Conservation (phyloP, 805 yeast genomes). For the Grigorovia yakushimaensis region DNA sequence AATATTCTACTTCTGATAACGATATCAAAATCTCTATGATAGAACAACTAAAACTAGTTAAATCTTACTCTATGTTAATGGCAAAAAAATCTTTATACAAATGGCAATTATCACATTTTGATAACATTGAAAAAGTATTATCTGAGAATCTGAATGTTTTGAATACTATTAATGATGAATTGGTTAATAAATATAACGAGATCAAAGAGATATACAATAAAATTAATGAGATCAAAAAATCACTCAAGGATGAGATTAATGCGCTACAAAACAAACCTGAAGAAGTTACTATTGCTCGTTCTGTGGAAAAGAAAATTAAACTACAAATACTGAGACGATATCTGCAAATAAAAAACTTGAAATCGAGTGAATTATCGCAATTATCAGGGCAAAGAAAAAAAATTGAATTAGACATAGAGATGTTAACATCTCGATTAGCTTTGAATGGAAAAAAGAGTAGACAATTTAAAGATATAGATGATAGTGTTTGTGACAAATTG, state of each 20-base stretch:
- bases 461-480: not conserved
- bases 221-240: slow-evolving; percentile 11
- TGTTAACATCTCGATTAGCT: not conserved
- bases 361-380: slow-evolving; percentile 2
- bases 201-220: slow-evolving; percentile 7
- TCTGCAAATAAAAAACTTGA: slow-evolving; percentile 2
- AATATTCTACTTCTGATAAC: slow-evolving; percentile 35
- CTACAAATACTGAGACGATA: slow-evolving; percentile 13
- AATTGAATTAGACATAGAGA: slow-evolving; percentile 1
- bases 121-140: slow-evolving; percentile 33
- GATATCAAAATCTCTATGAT: slow-evolving; percentile 35
- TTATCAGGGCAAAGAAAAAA: slow-evolving; percentile 1
- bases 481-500: not conserved
- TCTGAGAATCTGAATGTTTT: slow-evolving; percentile 19
- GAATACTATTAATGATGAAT: slow-evolving; percentile 17
- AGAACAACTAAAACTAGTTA: slow-evolving; percentile 40
- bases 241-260: slow-evolving; percentile 15
- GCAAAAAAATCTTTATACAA: slow-evolving; percentile 51
- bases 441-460: not conserved
- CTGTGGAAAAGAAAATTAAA: slow-evolving; percentile 10
- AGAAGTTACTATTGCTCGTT: slow-evolving; percentile 4
- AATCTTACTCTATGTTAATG: slow-evolving; percentile 41
- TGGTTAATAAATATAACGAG: slow-evolving; percentile 10
- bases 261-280: slow-evolving; percentile 11
- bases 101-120: slow-evolving; percentile 47